Base-by-base conservation (phyloP, 1,284 basidiomycete genomes). In the Moniliophthora roreri region DNA sequence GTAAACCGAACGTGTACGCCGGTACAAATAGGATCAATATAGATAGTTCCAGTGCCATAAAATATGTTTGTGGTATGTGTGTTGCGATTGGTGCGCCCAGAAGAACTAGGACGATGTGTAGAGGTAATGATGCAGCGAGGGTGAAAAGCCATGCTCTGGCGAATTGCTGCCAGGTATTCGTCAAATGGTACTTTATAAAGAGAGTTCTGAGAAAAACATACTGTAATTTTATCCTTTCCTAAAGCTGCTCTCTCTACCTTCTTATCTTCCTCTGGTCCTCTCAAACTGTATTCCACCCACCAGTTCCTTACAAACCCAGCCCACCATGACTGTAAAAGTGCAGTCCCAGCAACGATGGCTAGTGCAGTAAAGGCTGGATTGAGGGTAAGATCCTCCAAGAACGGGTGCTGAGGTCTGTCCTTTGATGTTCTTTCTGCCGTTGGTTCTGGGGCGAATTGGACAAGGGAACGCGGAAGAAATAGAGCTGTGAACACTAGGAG, bases 41-140 rank as follows among this genome's bases (percentile, higher is more conserved):
- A 0, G 91, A 77, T 13, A 95, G 66, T 16, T 92, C 75, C 10
- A 88, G 70, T 6, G 88, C 77, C 21, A 95, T 75, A 13, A 89
- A 73, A 52, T 80, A 81, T 1, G 92, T 95, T 51, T 82, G 80
- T 6, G 71, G 50, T 42, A 74, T 54, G 58, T 83, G 74, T 54
- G 76, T 80, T 39, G 73, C 57, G 6, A 89, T 59, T 0, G 91
- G 89, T 4, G 92, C 92, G 1, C 93, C 93, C 57, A 95, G 87
- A 10, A 91, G 64, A 8, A 90, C 69, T 1, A 89, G 58, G 2
- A 85, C 41, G 39, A 69, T 58, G 55, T 85, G 76, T 16, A 82
- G 68, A 4, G 73, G 59, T 10, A 82, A 35, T 1, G 88, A 76
- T 1, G 72, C 70, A 6, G 71, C 69, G 1, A 82, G 45, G 0